Conservation (phyloP, 441 rosid genomes). For the Lepidium campestre region DNA sequence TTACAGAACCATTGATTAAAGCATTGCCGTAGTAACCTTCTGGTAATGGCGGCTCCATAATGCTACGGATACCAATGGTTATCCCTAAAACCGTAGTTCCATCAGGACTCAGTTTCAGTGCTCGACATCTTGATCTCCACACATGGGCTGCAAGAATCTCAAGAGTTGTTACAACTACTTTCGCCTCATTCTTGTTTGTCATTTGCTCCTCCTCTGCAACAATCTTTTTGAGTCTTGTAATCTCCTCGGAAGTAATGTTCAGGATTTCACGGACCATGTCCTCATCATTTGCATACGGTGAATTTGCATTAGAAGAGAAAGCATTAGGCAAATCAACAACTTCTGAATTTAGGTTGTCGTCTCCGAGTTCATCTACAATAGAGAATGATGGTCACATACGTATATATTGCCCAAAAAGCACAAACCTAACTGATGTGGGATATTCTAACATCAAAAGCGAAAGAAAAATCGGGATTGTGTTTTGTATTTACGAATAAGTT, state of each 20-base stretch:
- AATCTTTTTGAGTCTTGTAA: constrained; percentile 29
- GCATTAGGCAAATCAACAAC: neutral
- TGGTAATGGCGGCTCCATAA: constrained; percentile 31
- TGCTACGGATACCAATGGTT: constrained; percentile 23
- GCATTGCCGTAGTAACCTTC: constrained; percentile 47
- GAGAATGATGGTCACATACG: too few species aligned
- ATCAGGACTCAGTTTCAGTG: constrained; percentile 29
- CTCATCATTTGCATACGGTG: constrained; percentile 23
- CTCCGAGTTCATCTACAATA: neutral
- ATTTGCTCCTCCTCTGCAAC: neutral
- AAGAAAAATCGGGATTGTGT: neutral
- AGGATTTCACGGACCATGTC: constrained; percentile 33
- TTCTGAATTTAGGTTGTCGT: neutral
- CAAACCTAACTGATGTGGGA: too few species aligned
- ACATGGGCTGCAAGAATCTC: constrained; percentile 41
- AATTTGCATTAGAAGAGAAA: constrained; percentile 28
- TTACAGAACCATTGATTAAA: neutral
- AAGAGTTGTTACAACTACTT: constrained; percentile 17
- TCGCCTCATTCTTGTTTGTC: neutral
- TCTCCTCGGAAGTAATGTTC: constrained; percentile 20
- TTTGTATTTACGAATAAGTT: neutral
- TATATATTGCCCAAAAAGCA: too few species aligned
- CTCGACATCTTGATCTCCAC: constrained; percentile 39
- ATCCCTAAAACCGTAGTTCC: constrained; percentile 10
- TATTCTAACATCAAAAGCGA: too few species aligned